Base-by-base conservation (phyloP, 73 alveolate species). In the Blepharisma japonicum region DNA sequence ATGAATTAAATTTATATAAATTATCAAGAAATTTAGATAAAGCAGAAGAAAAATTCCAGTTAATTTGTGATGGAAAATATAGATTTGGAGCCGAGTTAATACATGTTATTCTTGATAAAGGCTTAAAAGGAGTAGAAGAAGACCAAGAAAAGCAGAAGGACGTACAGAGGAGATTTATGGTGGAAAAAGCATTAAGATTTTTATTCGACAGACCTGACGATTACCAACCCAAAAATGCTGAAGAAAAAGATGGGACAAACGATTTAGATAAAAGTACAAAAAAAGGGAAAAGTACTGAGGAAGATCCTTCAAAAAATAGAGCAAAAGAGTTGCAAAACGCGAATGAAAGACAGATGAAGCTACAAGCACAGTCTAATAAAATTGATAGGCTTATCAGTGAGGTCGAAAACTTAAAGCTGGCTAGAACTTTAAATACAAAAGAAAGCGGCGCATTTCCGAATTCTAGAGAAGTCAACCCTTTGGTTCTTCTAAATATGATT, bases 391-490 rank as follows among this genome's bases (percentile, higher is more conserved):
- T 14, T 20, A 61, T 61, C 38, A 20, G 23, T 25, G 46, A 61
- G 23, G 14, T 14, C 18, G 47, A 61, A 20, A 14, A 8, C 14
- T 1, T 14, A 25, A 61, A 25, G 74, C 18, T 20, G 47, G 23
- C 14, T 14, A 25, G 14, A 20, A 3, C 23, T 25, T 20, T 9
- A 61, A 25, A 14, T 9, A 61, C 74, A 14, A n/a, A 5, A 20
- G 74, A 18, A 18, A 61, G 49, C 38, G 5, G 47, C 74, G 74
- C 74, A 61, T 61, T 61, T 61, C 74, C 74, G 39, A 61, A 61
- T 25, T 20, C 39, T 25, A 9, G 3, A n/a, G 74, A 61, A 8
- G 46, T 61, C 39, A 20, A n/a, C 46, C 74, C 74, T 20, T n/a
- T 14, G 5, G 46, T 25, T 2, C 38, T 61, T 0, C 11, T 61